phyloP scores from a whole-genome alignment of 2,329 filamentous ascomycete species.

The Aureobasidium namibiae region DNA sequence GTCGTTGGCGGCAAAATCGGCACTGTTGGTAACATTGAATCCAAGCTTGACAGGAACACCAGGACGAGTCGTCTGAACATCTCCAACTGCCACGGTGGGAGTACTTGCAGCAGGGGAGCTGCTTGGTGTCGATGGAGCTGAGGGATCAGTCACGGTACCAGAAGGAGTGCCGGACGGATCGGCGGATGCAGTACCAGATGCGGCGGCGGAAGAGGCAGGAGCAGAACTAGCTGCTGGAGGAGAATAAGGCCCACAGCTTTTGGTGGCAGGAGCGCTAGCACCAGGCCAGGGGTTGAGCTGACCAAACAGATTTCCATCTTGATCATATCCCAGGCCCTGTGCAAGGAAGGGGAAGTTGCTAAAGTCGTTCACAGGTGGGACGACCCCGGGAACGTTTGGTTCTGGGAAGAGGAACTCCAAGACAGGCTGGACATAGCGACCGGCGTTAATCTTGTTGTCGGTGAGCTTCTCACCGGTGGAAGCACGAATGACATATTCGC shows the following conservation, averaged over 20 bases:
- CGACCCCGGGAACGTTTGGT: slow-evolving; percentile 29
- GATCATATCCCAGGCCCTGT: slow-evolving; percentile 25
- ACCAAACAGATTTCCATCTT: slow-evolving; percentile 27
- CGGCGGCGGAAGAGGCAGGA: slow-evolving; percentile 22
- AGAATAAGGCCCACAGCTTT: slow-evolving; percentile 11
- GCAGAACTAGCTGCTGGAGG: too few relatives aligned
- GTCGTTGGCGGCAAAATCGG: slow-evolving; percentile 15
- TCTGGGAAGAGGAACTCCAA: slow-evolving; percentile 39
- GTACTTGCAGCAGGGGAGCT: slow-evolving; percentile 17
- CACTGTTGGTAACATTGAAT: slow-evolving; percentile 24
- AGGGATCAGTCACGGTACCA: slow-evolving; percentile 18
- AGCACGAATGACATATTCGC: slow-evolving; percentile 34
- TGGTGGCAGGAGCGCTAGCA: slow-evolving; percentile 21
- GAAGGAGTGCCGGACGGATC: slow-evolving; percentile 25
- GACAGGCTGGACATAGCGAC: slow-evolving; percentile 35
- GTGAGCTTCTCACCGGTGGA: slow-evolving; percentile 27
- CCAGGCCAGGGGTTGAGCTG: slow-evolving; percentile 33
- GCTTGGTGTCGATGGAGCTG: slow-evolving; percentile 15
- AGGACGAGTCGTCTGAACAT: slow-evolving; percentile 18
- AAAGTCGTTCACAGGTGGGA: slow-evolving; percentile 29
- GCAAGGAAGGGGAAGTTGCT: slow-evolving; percentile 25
- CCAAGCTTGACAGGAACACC: slow-evolving; percentile 24
- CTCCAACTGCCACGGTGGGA: slow-evolving; percentile 21
- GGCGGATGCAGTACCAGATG: slow-evolving; percentile 21
- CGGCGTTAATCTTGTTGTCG: slow-evolving; percentile 33